Base-by-base conservation (phyloP, 1,284 basidiomycete genomes). In the Dichomitus squalens region DNA sequence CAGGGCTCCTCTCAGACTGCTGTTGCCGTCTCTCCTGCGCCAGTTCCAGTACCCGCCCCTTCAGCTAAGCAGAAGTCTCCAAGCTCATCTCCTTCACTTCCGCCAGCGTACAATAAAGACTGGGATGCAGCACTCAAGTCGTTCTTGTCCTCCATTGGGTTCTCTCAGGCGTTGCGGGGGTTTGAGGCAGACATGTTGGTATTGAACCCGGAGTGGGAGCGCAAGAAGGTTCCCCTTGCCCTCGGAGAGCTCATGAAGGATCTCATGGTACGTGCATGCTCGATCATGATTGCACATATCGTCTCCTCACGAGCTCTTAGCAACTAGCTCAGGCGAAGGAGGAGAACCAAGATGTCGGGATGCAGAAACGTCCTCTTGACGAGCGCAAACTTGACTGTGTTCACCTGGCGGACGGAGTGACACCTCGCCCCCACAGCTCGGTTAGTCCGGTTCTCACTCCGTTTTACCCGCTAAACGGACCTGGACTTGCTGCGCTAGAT, bases 111-210 rank as follows among this genome's bases (percentile, higher is more conserved):
- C 12, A 82, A 78, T 56, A 74, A 77, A 58, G 74, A 87, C 54
- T 91, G 89, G 89, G 87, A 91, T 59, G 72, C 75, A 8, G 78
- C 79, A 11, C 62, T 91, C 35, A 78, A 76, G 51, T 63, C 73
- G 1, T 91, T 92, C 55, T 66, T 90, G 52, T 66, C 72, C 9
- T 72, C 78, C 49, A 75, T 84, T 6, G 85, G 87, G 1, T 69
- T 92, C 16, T 77, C 73, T 2, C 87, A 91, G 66, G 77, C 87
- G 0, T 65, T 85, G 33, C 75, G 75, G 47, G 90, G 86, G 0
- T 84, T 92, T 57, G 85, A 89, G 65, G 72, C 79, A 21, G 90
- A 92, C 65, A 81, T 92, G 73, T 68, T 92, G 8, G 78, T 90
- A 4, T 71, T 92, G 72, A 91, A 85, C 59, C 67, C 78, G 0